Evolutionary conservation across 2,329 filamentous ascomycete species (phyloP), one percentile per base, ranked within the genome.

Genomic region (Septoria petroselini): DNA sequence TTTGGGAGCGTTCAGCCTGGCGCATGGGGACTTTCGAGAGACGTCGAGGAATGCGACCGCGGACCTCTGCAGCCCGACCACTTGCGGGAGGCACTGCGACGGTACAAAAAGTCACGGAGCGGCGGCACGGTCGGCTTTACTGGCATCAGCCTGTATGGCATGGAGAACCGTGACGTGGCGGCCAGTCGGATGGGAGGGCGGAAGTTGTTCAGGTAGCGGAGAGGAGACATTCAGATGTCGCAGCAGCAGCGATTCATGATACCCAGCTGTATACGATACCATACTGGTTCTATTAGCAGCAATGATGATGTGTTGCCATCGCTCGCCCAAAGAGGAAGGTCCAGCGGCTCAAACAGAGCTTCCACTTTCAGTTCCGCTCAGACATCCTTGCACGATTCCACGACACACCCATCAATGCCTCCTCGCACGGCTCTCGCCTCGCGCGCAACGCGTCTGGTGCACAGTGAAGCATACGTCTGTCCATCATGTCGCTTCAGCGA

Each of bases 51-150:
- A 54, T 59, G 61, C 41, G 70, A 76, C 55, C 69, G 73, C 48
- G 75, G 75, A 3, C 85, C 86, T 1, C 65, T 91, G 39, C 78
- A 84, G 19, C 85, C 87, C 0, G 86, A 89, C 53, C 86, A 91
- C 67, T 68, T 91, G 38, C 75, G 85, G 15, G 86, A 91, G 67
- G 85, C 87, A 4, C 74, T 85, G 65, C 75, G 85, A 48, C 75
- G 86, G 41, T 86, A 88, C 67, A 84, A 80, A 64, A 67, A 77
- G 37, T 73, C 79, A 18, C 73, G 79, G 3, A 84, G 85, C 61
- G 82, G 83, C 27, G 81, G 82, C 0, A 81, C 80, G 1, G 73
- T 75, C 4, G 75, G 75, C 1, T 75, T 76, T 54, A 71, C 72
- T 31, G 75, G 74, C 1, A 61, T 76, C 62, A 76, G 74, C 63